A percentile compares a stretch with the other conserved stretches of the same genome.
Evolutionary conservation across 495 filamentous ascomycete genomes (phyloP).

Genomic region (Aspergillus indologenus): DNA sequence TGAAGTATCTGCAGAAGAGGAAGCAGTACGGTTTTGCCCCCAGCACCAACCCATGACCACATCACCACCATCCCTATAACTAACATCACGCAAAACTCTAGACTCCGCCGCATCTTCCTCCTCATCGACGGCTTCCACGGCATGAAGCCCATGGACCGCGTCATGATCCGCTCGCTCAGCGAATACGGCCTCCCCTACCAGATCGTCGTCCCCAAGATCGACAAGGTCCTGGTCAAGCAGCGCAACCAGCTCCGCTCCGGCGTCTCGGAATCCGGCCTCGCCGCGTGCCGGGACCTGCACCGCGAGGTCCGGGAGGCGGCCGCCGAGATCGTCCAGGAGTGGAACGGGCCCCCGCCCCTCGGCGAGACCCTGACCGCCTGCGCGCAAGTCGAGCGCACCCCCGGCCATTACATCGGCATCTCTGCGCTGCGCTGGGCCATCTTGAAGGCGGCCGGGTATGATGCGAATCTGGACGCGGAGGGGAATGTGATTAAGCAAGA

Average conservation of each 20-base stretch:
- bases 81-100: slow-evolving; percentile 7
- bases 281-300: slow-evolving; percentile 30
- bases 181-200: slow-evolving; percentile 64
- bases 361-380: slow-evolving; percentile 53
- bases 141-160: slow-evolving; percentile 68
- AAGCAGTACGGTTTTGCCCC: slow-evolving; percentile 66
- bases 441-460: slow-evolving; percentile 48
- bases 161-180: slow-evolving; percentile 63
- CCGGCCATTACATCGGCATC: slow-evolving; percentile 42
- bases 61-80: background rate
- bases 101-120: slow-evolving; percentile 73
- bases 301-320: slow-evolving; percentile 20
- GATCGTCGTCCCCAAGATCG: slow-evolving; percentile 80
- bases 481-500: background rate
- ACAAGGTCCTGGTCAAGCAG: slow-evolving; percentile 48
- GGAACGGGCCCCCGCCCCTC: slow-evolving; percentile 43
- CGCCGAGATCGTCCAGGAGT: slow-evolving; percentile 32
- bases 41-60: slow-evolving; percentile 3
- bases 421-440: slow-evolving; percentile 50
- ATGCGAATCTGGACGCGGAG: slow-evolving; percentile 32
- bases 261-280: slow-evolving; percentile 26
- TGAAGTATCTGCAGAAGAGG: slow-evolving; percentile 73
- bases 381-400: slow-evolving; percentile 29
- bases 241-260: slow-evolving; percentile 31
- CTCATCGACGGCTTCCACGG: slow-evolving; percentile 79